phyloP scores from a whole-genome alignment of 164 flowering plant genomes.

The Santalum album region DNA sequence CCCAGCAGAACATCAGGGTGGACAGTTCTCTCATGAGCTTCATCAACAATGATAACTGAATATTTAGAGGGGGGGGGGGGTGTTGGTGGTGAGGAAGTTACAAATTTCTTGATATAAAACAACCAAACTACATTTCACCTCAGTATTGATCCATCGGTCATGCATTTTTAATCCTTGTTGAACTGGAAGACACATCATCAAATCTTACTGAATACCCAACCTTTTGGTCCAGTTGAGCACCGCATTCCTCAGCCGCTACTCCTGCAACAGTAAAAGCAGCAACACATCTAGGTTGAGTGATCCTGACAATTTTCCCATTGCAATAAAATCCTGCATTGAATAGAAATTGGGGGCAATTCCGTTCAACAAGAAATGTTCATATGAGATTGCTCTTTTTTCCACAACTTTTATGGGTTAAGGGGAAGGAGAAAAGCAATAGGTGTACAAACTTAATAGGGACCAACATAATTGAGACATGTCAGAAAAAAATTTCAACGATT shows the following conservation, averaged over 20 bases:
- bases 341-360: conserved; percentile 89
- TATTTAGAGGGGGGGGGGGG: conserved; percentile 75
- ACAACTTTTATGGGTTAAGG: too few species aligned
- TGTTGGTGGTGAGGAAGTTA: too few species aligned
- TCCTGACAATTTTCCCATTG: conserved; percentile 58
- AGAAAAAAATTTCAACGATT: too few species aligned
- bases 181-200: conserved; percentile 72
- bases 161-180: conserved; percentile 84
- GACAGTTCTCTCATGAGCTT: conserved; percentile 97
- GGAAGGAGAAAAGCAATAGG: too few species aligned
- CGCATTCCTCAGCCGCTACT: conserved; percentile 93
- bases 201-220: conserved; percentile 93
- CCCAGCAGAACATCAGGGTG: conserved; percentile 93
- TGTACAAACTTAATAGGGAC: too few species aligned
- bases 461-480: too few species aligned
- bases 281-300: conserved; percentile 94
- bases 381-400: background rate
- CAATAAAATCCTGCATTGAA: conserved; percentile 63
- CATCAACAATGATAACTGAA: conserved; percentile 92
- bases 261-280: conserved; percentile 92
- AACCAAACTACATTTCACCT: conserved; percentile 34
- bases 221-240: conserved; percentile 69
- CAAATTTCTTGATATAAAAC: too few species aligned
- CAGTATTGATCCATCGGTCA: conserved; percentile 89
- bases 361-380: conserved; percentile 6